Base-by-base conservation (phyloP, 176 grass and related monocot species). In the Typha latifolia region DNA sequence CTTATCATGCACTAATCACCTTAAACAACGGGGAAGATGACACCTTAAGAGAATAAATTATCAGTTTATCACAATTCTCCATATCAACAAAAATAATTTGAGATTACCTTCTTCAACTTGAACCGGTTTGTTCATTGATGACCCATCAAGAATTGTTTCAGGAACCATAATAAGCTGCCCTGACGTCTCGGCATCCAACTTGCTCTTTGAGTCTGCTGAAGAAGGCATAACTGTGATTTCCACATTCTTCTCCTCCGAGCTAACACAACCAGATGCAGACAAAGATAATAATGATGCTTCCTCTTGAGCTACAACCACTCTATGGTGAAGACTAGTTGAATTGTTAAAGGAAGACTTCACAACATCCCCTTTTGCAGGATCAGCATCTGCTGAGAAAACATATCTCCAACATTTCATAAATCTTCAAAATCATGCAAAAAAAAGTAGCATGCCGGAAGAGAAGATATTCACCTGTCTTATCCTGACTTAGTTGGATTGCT, bases 381-480 rank as follows among this genome's bases (percentile, higher is more conserved):
- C 66, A 61, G 66, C 1, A 53, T 72, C 71, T 67, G 27, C 48
- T 70, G 23, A 65, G 79, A 76, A 16, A 31, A 79, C 20, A 77
- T 73, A 29, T 2, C 27, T 29, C 27, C 27, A 29, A 29, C 56
- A 69, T 10, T 49, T 47, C 13, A 21, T 23, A 24, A 14, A 22
- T 23, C 27, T 18, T 23, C 14, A 51, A 32, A 12, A 51, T 0
- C 50, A 48, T 32, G 63, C 14, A 66, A 18, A 77, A 62, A 20
- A 53, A 62, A 77, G 26, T 43, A 31, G 56, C 13, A 59, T 69
- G 23, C 12, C 14, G 18, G 47, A 29, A 67, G 70, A 75, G 37
- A 68, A 62, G 23, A 74, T 56, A 62, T 32, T 66, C 66, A 99
- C 89, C 86, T 80, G 76, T 66, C 72, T 85, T 83, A 84, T 85